Evolutionary conservation across 805 yeast species (phyloP), one percentile per base, ranked within the genome.

Genomic region (Saitoella complicata): DNA sequence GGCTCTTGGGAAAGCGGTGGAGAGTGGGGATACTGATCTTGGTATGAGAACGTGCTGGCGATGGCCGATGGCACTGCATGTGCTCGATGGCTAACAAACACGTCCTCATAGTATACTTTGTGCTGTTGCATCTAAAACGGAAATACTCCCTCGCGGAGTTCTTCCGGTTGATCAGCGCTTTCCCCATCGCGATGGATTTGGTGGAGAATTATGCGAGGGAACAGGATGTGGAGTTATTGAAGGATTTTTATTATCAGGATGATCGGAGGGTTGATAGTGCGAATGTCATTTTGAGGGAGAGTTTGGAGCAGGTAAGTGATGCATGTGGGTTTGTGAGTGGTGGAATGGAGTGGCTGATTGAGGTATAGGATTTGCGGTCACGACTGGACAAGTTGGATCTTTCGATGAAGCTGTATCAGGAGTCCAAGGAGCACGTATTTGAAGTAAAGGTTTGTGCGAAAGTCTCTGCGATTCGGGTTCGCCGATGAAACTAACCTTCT

Each of bases 1-100:
- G 39, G 94, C 95, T 0, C 58, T 86, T 37, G 58, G 69, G 39
- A 81, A 79, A 52, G 73, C 88, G 0, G 71, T 79, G 39, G 76
- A 72, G 48, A 68, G 75, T 35, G 70, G 75, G 11, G 73, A 76
- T 52, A 70, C 69, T 38, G 85, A 79, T 55, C 63, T 84, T 35
- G 68, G 51, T 35, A 37, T 30, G 21, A 9, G n/a, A 8, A 12
- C 11, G 7, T 38, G 45, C 45, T 8, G 38, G 10, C 8, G 39
- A 7, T 37, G 9, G n/a, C n/a, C n/a, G n/a, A n/a, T n/a, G n/a
- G 35, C 35, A 7, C 7, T 32, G 10, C 10, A 7, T 7, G 10
- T 32, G 35, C 10, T 32, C 35, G 10, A 7, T 7, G 35, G 10
- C 35, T 32, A 7, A 32, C 35, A 7, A 7, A 7, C 10, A 40